These are phyloP conservation scores for Colletotrichum coccodes DNA, from an alignment of 2,329 filamentous ascomycete genomes.

Conservation along the genomic window DNA sequence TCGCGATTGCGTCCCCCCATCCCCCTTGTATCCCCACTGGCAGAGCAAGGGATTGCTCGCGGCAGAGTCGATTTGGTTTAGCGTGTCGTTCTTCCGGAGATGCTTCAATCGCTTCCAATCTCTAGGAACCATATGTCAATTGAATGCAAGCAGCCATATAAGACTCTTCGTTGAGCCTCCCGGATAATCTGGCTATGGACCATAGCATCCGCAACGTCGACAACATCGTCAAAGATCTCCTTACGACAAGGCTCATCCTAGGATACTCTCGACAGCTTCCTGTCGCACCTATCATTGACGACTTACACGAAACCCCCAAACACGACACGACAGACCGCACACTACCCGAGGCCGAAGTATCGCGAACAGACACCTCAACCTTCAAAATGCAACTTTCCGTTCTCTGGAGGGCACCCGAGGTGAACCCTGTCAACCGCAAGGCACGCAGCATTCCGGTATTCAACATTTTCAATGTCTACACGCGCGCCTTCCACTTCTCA, in stretches of 20 bases:
- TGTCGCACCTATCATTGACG: not conserved
- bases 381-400: constrained; percentile 47
- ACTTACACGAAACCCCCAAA: not conserved
- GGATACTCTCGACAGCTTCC: not conserved
- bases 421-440: constrained; percentile 88
- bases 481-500: constrained; percentile 89
- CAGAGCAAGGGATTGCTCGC: constrained; percentile 27
- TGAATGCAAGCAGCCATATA: constrained; percentile 17
- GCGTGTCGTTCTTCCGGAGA: constrained; percentile 27
- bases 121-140: constrained; percentile 8
- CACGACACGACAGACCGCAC: not conserved
- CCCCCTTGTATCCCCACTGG: constrained; percentile 20
- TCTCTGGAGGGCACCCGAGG: constrained; percentile 68
- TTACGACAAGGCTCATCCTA: not conserved
- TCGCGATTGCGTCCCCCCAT: constrained; percentile 1
- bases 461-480: constrained; percentile 83
- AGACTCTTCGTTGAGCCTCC: not conserved
- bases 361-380: not conserved
- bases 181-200: not conserved
- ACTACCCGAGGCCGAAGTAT: not conserved
- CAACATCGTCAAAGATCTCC: not conserved
- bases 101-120: constrained; percentile 17
- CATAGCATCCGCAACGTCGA: not conserved
- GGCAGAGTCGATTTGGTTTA: constrained; percentile 28
- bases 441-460: constrained; percentile 82